Base-by-base conservation (phyloP, 78 protist species). In the Acrasis kona region DNA sequence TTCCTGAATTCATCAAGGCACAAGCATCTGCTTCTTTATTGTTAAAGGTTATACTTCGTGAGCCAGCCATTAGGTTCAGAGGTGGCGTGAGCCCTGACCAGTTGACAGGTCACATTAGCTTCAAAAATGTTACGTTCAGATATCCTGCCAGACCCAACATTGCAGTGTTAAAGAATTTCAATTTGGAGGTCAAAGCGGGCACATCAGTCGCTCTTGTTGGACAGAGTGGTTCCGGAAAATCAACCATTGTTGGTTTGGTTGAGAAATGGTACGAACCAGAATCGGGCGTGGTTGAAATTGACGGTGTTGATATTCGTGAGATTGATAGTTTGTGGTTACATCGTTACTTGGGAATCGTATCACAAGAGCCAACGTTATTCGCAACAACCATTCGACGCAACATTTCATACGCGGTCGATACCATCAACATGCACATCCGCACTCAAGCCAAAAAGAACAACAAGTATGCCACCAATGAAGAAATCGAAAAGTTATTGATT, bases 331-430 rank as follows among this genome's bases (percentile, higher is more conserved):
- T 8, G n/a, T 27, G 42, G 41, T 39, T 80, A 29, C 84, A 79
- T 28, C 0, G 3, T 4, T 57, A 70, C 9, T 0, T 92, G 42
- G 94, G 81, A 61, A 29, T 87, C 8, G 96, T 90, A 6, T 7
- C 30, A 29, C 99, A 95, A 80, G 93, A 87, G 75, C 96, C 96
- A 10, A 50, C 57, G 28, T 73, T 95, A 5, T 96, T 97, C 74
- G 71, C 72, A 28, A 83, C 70, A 8, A 71, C 93, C 0, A 84
- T 97, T 32, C 75, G 70, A 2, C 91, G 91, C 50, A 97, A 97
- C 77, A 85, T 97, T 27, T 41, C 38, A 31, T 70, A 70, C 42
- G 42, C 65, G 8, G 10, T 7, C 9, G 70, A 41, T 19, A 8
- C 38, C 38, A n/a, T n/a, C n/a, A n/a, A n/a, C n/a, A n/a, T 50